Percentiles rank a stretch among this genome's conserved stretches.
Evolutionary conservation across 1,139 yeast genomes (phyloP).

Genomic region (Saccharomycopsis hybrid): DNA sequence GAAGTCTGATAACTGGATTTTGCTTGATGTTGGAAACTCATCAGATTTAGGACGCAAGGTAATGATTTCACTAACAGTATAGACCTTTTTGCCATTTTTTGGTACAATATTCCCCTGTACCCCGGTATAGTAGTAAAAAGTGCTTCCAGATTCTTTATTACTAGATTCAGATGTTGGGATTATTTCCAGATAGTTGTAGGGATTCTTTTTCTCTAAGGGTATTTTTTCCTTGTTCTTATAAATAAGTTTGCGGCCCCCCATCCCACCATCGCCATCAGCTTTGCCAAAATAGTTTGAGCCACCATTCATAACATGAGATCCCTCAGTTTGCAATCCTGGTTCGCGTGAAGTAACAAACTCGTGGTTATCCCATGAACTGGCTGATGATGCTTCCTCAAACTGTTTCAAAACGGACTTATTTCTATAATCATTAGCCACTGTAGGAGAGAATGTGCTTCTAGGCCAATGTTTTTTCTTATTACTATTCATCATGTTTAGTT

Average conservation of each 20-base stretch:
- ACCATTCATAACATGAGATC: not conserved
- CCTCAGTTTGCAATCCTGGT: not conserved
- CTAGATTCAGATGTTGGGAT: not conserved
- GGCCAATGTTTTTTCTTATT: constrained; percentile 4
- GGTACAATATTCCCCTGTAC: not conserved
- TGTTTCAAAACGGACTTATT: no score
- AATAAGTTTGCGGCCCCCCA: no score
- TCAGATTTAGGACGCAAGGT: not conserved
- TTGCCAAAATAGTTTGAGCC: not conserved
- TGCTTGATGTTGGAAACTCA: not conserved
- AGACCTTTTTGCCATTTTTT: not conserved
- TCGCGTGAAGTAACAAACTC: not conserved
- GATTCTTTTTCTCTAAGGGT: no score
- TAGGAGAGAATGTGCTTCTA: constrained; percentile 3
- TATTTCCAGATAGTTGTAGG: not conserved
- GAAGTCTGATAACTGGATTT: not conserved
- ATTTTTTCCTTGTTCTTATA: no score
- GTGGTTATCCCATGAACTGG: not conserved
- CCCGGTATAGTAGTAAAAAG: constrained; percentile 6
- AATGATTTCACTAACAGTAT: not conserved
- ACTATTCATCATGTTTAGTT: no score
- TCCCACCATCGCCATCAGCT: no score
- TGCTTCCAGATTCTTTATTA: not conserved
- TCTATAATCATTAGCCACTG: not conserved
- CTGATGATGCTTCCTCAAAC: not conserved